Conservation (phyloP, 139 green algal species). For the Tetraselmis chui region DNA sequence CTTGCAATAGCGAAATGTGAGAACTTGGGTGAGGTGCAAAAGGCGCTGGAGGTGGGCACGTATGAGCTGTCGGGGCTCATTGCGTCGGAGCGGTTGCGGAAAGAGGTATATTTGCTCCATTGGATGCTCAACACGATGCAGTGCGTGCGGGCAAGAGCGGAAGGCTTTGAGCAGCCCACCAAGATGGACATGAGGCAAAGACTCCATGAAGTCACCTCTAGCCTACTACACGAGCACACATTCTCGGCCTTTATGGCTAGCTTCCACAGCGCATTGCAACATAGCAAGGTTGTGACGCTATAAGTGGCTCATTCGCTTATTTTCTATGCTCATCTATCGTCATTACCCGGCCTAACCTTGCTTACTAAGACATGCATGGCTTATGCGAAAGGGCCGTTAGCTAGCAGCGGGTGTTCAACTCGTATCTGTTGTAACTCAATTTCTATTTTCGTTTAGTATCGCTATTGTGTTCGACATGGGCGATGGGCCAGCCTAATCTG, state of each 20-base stretch:
- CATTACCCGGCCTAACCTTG: no score
- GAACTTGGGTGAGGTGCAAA: neutral
- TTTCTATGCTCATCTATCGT: no score
- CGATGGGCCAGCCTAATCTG: no score
- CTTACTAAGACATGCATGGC: no score
- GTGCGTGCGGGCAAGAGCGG: neutral
- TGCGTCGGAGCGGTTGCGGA: neutral
- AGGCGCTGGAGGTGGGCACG: neutral
- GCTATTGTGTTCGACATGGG: no score
- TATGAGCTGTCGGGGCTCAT: neutral
- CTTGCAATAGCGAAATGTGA: neutral
- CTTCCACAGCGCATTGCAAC: neutral
- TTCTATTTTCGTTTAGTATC: no score
- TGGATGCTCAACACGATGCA: neutral
- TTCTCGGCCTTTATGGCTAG: neutral
- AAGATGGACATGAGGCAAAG: neutral
- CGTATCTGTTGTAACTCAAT: no score
- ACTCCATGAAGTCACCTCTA: neutral
- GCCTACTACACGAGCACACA: neutral
- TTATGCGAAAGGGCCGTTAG: no score
- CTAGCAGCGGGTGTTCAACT: no score
- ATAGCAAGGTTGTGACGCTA: no score
- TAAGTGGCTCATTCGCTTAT: no score
- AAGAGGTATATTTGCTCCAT: neutral
- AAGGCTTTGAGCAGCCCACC: neutral